Percentiles rank a stretch among this genome's conserved stretches.
These are phyloP conservation scores for Rhypophila decipiens DNA, from an alignment of 495 filamentous ascomycete genomes.

Conservation along the genomic window DNA sequence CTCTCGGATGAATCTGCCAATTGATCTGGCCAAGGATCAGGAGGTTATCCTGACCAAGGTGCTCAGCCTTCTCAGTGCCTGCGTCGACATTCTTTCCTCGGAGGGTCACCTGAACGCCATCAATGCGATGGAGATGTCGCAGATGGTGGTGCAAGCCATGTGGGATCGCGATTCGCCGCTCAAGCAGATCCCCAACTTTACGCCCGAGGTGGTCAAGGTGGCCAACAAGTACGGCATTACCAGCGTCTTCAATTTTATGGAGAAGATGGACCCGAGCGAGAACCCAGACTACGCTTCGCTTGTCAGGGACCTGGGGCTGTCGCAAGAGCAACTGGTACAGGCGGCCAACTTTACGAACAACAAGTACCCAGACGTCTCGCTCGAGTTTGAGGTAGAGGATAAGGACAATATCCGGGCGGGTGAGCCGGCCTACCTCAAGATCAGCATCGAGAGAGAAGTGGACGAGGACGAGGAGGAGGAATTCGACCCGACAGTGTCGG, in stretches of 20 bases:
- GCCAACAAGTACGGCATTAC: conserved; percentile 75
- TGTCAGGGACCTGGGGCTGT: conserved; percentile 69
- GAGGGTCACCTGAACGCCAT: conserved; percentile 95
- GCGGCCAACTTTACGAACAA: conserved; percentile 95
- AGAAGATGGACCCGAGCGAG: conserved; percentile 91
- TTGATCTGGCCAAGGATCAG: conserved; percentile 96
- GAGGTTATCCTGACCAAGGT: conserved; percentile 81
- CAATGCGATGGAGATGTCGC: conserved; percentile 98
- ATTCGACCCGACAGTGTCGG: conserved; percentile 79
- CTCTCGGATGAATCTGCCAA: conserved; percentile 89
- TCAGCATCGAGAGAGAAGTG: conserved; percentile 81
- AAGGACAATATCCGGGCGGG: conserved; percentile 71
- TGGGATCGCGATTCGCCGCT: conserved; percentile 97
- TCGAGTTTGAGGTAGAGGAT: conserved; percentile 83
- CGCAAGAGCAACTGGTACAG: conserved; percentile 74
- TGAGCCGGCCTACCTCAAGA: conserved; percentile 73
- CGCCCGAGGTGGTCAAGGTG: conserved; percentile 72
- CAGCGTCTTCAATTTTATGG: conserved; percentile 97
- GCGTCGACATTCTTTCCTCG: conserved; percentile 91
- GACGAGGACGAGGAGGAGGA: conserved; percentile 68
- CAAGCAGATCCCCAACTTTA: conserved; percentile 96
- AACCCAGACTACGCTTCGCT: conserved; percentile 70
- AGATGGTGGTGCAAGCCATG: conserved; percentile 99
- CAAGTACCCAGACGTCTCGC: conserved; percentile 89
- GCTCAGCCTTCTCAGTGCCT: conserved; percentile 81